These are phyloP conservation scores for Beauveria pseudobassiana DNA, from an alignment of 2,329 filamentous ascomycete species.

Conservation along the genomic window DNA sequence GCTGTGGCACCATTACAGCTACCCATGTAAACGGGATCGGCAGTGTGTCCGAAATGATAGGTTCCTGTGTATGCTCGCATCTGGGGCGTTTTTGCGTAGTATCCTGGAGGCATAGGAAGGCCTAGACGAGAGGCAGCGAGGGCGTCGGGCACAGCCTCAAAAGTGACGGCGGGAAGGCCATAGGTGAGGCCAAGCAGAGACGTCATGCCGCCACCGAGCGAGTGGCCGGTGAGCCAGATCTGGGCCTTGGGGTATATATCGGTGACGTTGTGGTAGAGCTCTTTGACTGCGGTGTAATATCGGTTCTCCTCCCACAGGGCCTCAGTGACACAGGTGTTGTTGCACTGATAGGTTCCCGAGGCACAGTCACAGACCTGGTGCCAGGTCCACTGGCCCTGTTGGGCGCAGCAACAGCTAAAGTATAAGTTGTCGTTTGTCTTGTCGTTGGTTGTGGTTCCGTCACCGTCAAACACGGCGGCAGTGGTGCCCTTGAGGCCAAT, in stretches of 20 bases:
- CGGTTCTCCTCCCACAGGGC: conserved; percentile 74
- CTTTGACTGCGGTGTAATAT: conserved; percentile 83
- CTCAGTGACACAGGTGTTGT: conserved; percentile 77
- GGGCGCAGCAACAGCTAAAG: conserved; percentile 95
- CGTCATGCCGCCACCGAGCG: conserved; percentile 80
- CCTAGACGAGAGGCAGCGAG: conserved; percentile 78
- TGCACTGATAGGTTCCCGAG: conserved; percentile 79
- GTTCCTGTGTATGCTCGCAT: conserved; percentile 65
- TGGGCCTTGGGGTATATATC: conserved; percentile 77
- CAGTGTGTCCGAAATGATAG: conserved; percentile 91
- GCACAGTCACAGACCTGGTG: conserved; percentile 91
- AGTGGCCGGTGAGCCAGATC: conserved; percentile 88
- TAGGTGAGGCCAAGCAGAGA: conserved; percentile 89
- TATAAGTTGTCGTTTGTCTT: conserved; percentile 97
- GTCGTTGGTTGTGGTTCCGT: conserved; percentile 93
- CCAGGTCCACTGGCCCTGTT: conserved; percentile 86
- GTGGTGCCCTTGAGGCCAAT: conserved; percentile 91
- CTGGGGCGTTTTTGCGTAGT: conserved; percentile 64
- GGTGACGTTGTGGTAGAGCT: conserved; percentile 89
- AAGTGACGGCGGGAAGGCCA: conserved; percentile 82
- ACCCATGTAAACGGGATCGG: conserved; percentile 91
- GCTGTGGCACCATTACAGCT: conserved; percentile 87
- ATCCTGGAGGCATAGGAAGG: conserved; percentile 74
- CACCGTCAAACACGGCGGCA: conserved; percentile 88
- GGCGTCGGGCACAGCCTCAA: conserved; percentile 87